Evolutionary conservation across 768 basidiomycete genomes (phyloP).

Genomic region (Lactarius sp.): DNA sequence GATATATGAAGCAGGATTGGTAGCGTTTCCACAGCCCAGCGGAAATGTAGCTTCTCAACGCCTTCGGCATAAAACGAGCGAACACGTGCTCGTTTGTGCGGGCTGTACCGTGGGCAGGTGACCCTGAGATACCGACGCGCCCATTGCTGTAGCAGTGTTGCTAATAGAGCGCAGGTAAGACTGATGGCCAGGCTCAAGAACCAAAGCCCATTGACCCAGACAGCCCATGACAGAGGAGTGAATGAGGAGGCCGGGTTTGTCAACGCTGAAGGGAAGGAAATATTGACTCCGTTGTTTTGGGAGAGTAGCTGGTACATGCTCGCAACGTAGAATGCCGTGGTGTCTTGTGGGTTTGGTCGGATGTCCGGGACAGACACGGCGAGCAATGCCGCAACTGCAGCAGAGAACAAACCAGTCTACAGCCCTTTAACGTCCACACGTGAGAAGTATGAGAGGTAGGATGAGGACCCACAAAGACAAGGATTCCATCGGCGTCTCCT

Average conservation of each 20-base stretch:
- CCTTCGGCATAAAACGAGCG: constrained; percentile 38
- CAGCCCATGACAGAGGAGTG: constrained; percentile 29
- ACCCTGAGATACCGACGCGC: constrained; percentile 35
- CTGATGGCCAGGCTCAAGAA: constrained; percentile 37
- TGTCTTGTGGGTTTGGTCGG: constrained; percentile 4
- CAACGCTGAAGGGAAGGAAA: neutral
- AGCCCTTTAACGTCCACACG: neutral
- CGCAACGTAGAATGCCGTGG: constrained; percentile 5
- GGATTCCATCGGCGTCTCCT: constrained; percentile 20
- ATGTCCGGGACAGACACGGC: constrained; percentile 9
- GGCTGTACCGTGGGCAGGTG: constrained; percentile 31
- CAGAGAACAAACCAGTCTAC: constrained; percentile 24
- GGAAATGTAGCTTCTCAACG: constrained; percentile 38
- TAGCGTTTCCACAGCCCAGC: constrained; percentile 39
- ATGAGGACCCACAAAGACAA: constrained; percentile 16
- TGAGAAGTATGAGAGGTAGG: neutral
- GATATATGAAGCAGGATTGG: constrained; percentile 47
- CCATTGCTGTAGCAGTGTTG: constrained; percentile 50
- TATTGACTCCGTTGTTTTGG: neutral
- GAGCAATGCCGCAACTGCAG: constrained; percentile 19
- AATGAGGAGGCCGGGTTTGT: constrained; percentile 13
- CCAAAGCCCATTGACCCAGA: constrained; percentile 42
- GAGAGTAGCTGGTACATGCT: constrained; percentile 5
- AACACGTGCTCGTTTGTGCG: constrained; percentile 37
- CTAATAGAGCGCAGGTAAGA: constrained; percentile 40